Evolutionary conservation across 1,284 basidiomycete species (phyloP).

Genomic region (Testicularia cyperi): DNA sequence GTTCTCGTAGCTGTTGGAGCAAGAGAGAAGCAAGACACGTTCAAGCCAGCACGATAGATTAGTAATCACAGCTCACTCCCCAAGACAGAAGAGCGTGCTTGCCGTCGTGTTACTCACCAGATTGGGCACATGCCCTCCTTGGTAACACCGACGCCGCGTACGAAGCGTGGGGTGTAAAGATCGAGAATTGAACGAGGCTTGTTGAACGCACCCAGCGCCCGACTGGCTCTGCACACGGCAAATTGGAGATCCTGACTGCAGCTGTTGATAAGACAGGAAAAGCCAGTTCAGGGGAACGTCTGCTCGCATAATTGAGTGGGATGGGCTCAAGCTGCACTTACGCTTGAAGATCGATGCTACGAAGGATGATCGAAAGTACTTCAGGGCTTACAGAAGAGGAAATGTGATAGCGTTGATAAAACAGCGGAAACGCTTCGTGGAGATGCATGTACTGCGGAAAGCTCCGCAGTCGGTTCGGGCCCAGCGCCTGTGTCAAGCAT

Average conservation of each 20-base stretch:
- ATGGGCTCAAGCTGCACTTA: too few species aligned
- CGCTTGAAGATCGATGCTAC: constrained; percentile 5
- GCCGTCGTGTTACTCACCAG: constrained; percentile 26
- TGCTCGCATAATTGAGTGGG: too few species aligned
- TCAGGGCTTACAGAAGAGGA: constrained; percentile 32
- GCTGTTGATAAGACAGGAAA: too few species aligned
- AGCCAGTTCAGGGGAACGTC: too few species aligned
- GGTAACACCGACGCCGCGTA: constrained; percentile 14
- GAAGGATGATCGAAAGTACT: constrained; percentile 17
- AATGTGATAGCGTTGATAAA: constrained; percentile 31
- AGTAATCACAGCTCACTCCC: too few species aligned
- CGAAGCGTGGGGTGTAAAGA: constrained; percentile 46
- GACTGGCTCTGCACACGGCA: background rate
- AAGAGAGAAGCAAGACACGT: background rate
- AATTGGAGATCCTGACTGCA: background rate
- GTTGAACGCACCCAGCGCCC: constrained; percentile 13
- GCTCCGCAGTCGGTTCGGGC: constrained; percentile 4
- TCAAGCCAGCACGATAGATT: too few species aligned
- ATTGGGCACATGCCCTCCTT: constrained; percentile 47
- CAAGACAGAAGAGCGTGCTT: too few species aligned
- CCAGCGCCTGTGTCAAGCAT: too few species aligned
- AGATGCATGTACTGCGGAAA: constrained; percentile 18
- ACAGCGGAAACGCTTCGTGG: constrained; percentile 16
- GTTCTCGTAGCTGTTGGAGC: constrained; percentile 27
- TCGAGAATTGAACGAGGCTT: constrained; percentile 32